These are phyloP conservation scores for Globisporangium spiculum DNA, from an alignment of 352 stramenopile species.

Conservation along the genomic window DNA sequence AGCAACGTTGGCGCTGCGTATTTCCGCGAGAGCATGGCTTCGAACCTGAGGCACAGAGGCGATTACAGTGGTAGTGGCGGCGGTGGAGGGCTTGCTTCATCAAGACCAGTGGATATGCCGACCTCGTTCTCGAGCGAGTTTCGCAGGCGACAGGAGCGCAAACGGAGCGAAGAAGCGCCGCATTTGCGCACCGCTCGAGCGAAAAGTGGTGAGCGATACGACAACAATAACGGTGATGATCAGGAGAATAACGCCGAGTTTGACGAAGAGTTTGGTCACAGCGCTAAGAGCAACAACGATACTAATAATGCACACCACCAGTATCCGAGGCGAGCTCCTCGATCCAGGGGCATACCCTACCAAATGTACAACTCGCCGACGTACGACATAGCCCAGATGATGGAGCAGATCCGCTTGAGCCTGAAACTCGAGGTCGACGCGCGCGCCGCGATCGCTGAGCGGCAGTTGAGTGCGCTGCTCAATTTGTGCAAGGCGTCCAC, in stretches of 20 bases:
- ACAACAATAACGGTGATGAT: slow-evolving; percentile 19
- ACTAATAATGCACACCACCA: background rate
- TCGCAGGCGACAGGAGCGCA: slow-evolving; percentile 46
- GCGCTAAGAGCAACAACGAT: slow-evolving; percentile 7
- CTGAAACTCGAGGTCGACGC: slow-evolving; percentile 83
- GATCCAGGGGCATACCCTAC: slow-evolving; percentile 15
- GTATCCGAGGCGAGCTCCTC: background rate
- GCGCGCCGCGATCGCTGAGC: slow-evolving; percentile 67
- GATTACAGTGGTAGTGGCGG: background rate
- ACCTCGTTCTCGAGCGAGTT: slow-evolving; percentile 49
- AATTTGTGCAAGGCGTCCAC: slow-evolving; percentile 72
- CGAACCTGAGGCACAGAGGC: background rate
- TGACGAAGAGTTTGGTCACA: slow-evolving; percentile 21
- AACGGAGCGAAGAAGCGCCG: slow-evolving; percentile 12
- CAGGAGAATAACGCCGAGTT: slow-evolving; percentile 16
- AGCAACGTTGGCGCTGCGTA: slow-evolving; percentile 27
- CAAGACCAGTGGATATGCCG: slow-evolving; percentile 7
- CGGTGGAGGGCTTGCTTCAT: background rate
- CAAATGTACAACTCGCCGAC: slow-evolving; percentile 67
- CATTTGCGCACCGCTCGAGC: background rate
- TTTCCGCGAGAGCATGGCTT: slow-evolving; percentile 35
- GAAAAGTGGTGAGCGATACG: slow-evolving; percentile 12
- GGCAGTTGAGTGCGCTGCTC: slow-evolving; percentile 70
- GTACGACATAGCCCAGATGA: slow-evolving; percentile 83
- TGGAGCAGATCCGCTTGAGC: slow-evolving; percentile 79